A percentile compares a stretch with the other conserved stretches of the same genome.
These are phyloP conservation scores for Microbotryum scabiosae DNA, from an alignment of 1,284 basidiomycete genomes.

Conservation along the genomic window DNA sequence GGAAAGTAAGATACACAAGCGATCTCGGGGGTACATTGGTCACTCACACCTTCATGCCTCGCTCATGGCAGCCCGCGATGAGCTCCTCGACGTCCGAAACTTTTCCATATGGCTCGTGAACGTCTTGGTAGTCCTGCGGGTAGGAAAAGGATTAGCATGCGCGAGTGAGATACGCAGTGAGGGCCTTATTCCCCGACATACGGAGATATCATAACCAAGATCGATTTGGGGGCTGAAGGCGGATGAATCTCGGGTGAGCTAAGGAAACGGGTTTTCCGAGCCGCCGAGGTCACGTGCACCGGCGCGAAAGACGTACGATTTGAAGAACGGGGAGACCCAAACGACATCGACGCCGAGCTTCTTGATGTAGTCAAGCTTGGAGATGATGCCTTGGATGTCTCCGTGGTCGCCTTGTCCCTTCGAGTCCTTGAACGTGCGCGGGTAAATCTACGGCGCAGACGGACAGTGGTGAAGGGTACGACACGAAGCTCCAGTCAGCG, in stretches of 20 bases:
- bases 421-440: constrained; percentile 61
- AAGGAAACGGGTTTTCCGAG: no score
- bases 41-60: constrained; percentile 51
- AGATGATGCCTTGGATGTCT: constrained; percentile 59
- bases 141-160: no score
- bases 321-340: constrained; percentile 68
- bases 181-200: no score
- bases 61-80: constrained; percentile 51
- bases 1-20: no score
- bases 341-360: constrained; percentile 61
- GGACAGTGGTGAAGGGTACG: neutral
- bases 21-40: neutral
- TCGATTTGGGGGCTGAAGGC: neutral
- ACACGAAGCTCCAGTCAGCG: neutral
- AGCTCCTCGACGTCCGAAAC: constrained; percentile 63
- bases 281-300: neutral
- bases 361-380: constrained; percentile 61
- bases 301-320: constrained; percentile 35
- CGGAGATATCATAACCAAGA: constrained; percentile 32
- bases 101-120: constrained; percentile 64
- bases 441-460: constrained; percentile 50
- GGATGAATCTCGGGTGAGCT: neutral
- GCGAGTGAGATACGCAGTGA: no score
- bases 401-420: constrained; percentile 63
- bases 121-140: constrained; percentile 53